phyloP scores from a whole-genome alignment of 371 early-diverging fungal genomes.

The Rhizopus delemar region DNA sequence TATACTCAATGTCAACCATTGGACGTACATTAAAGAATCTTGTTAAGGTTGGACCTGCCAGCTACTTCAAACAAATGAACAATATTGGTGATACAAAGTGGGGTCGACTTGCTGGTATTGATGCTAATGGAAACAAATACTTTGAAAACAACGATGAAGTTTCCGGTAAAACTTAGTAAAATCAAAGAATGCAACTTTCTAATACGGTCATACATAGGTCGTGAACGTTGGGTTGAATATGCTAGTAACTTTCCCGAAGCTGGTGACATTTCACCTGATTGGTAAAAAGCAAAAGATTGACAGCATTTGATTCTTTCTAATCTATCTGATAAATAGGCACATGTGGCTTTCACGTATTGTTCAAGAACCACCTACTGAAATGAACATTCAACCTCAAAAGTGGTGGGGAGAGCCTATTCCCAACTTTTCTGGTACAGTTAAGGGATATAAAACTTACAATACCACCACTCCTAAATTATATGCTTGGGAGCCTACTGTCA shows the following conservation, averaged over 20 bases:
- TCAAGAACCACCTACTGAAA: conserved; percentile 78
- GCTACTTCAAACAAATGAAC: conserved; percentile 68
- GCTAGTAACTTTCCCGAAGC: conserved; percentile 74
- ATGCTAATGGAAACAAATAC: conserved; percentile 89
- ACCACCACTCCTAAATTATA: conserved; percentile 82
- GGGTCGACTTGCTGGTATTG: conserved; percentile 85
- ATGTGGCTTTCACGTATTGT: conserved; percentile 86
- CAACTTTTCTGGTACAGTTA: conserved; percentile 73
- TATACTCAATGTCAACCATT: conserved; percentile 53
- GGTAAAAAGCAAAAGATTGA: conserved; percentile 53
- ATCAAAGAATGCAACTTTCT: background rate
- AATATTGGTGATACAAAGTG: conserved; percentile 79
- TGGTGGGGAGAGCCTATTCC: conserved; percentile 55
- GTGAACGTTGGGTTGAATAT: conserved; percentile 93
- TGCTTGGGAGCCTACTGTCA: conserved; percentile 77
- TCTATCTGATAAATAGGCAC: conserved; percentile 62
- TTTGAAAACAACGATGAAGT: conserved; percentile 87
- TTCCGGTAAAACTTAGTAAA: conserved; percentile 48
- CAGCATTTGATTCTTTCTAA: background rate
- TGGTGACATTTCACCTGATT: conserved; percentile 86
- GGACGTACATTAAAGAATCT: conserved; percentile 65
- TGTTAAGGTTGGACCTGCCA: conserved; percentile 59
- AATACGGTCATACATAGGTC: conserved; percentile 43
- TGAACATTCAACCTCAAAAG: conserved; percentile 43
- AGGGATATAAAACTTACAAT: conserved; percentile 83